phyloP scores from a whole-genome alignment of 1,139 yeast species.

The Groenewaldozyma auringiensis region DNA sequence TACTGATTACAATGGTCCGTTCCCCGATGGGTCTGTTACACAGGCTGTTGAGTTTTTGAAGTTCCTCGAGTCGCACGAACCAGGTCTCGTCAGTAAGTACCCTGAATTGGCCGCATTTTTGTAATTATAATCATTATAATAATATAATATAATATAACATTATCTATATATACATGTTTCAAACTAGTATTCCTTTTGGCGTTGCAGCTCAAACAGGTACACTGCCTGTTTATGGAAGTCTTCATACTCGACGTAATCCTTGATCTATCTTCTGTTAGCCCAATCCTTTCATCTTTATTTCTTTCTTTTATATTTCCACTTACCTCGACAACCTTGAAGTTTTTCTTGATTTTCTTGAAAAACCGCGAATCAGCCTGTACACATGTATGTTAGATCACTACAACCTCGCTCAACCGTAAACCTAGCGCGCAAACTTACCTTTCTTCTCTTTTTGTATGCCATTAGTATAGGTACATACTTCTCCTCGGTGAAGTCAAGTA shows the following conservation, averaged over 20 bases:
- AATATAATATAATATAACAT: background rate
- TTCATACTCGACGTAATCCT: conserved; percentile 34
- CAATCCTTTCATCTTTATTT: no score
- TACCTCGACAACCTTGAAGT: conserved; percentile 32
- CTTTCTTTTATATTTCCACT: no score
- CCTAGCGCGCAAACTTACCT: conserved; percentile 26
- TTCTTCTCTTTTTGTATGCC: conserved; percentile 46
- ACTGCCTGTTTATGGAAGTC: conserved; percentile 34
- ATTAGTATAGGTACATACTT: conserved; percentile 38
- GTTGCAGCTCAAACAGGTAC: conserved; percentile 34
- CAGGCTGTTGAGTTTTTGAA: conserved; percentile 66
- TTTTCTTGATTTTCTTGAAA: conserved; percentile 36
- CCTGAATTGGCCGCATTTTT: conserved; percentile 15
- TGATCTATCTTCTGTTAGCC: conserved; percentile 22
- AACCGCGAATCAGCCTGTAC: conserved; percentile 43
- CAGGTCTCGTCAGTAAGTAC: conserved; percentile 36
- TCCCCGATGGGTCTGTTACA: conserved; percentile 55
- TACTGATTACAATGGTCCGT: conserved; percentile 62
- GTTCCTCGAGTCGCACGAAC: conserved; percentile 57
- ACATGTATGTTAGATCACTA: no score
- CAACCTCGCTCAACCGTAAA: background rate
- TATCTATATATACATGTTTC: no score
- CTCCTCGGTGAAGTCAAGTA: conserved; percentile 37
- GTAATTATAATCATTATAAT: conserved; percentile 7
- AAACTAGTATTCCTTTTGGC: background rate